phyloP scores from a whole-genome alignment of 2,329 filamentous ascomycete species.

The Elsinoe necatrix region DNA sequence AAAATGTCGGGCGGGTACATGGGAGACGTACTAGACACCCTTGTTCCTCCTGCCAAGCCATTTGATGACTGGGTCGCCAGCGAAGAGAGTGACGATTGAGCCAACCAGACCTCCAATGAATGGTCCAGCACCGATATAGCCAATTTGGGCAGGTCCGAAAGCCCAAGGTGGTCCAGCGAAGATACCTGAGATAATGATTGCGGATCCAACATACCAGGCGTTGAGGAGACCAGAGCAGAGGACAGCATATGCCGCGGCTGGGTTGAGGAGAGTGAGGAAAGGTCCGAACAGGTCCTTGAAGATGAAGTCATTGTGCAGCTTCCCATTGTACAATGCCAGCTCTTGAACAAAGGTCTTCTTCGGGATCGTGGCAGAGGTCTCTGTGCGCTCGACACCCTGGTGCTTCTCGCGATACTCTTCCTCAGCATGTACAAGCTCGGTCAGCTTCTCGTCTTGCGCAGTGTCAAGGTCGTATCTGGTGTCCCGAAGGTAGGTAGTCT shows the following conservation, averaged over 20 bases:
- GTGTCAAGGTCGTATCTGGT: constrained; percentile 19
- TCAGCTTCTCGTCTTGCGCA: constrained; percentile 18
- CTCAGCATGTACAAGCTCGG: constrained; percentile 19
- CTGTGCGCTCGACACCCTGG: constrained; percentile 2
- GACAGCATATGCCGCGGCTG: constrained; percentile 18
- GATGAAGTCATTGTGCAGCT: constrained; percentile 19
- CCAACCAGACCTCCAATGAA: constrained; percentile 20
- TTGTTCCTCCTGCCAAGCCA: constrained; percentile 19
- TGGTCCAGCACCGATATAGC: constrained; percentile 20
- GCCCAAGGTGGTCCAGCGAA: constrained; percentile 20
- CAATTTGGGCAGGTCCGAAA: constrained; percentile 19
- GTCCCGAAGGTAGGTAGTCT: constrained; percentile 25
- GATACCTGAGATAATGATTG: constrained; percentile 23
- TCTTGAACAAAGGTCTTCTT: constrained; percentile 21
- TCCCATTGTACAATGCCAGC: constrained; percentile 18
- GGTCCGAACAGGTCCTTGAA: constrained; percentile 21
- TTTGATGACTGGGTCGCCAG: constrained; percentile 20
- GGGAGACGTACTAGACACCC: constrained; percentile 16
- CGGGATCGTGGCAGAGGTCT: constrained; percentile 14
- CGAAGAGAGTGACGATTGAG: constrained; percentile 14
- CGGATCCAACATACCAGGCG: constrained; percentile 20
- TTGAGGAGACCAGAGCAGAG: constrained; percentile 20
- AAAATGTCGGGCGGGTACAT: background rate
- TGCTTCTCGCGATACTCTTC: constrained; percentile 12
- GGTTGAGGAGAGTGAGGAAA: constrained; percentile 20